phyloP scores from a whole-genome alignment of 2,329 filamentous ascomycete genomes.

The Mycosphaerella arachidis region DNA sequence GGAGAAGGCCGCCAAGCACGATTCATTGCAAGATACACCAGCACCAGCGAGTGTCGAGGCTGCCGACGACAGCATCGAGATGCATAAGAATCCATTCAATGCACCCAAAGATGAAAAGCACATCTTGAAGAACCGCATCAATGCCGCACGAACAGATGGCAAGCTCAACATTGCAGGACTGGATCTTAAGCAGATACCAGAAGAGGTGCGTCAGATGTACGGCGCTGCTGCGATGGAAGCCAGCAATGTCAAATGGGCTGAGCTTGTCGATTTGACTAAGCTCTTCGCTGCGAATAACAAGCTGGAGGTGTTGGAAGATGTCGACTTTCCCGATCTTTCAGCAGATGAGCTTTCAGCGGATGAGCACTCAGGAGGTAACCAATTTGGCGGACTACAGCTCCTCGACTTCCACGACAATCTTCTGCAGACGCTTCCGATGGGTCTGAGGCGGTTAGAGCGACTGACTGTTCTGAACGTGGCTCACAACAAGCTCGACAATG shows the following conservation, averaged over 20 bases:
- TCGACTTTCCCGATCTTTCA: constrained; percentile 69
- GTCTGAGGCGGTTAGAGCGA: constrained; percentile 66
- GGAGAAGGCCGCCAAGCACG: constrained; percentile 24
- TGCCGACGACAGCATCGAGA: constrained; percentile 54
- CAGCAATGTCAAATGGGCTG: constrained; percentile 72
- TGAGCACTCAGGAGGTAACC: constrained; percentile 63
- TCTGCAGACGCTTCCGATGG: constrained; percentile 66
- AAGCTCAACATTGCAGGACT: constrained; percentile 84
- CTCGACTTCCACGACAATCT: constrained; percentile 84
- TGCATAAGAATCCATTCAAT: constrained; percentile 66
- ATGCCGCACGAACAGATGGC: constrained; percentile 69
- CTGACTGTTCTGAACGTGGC: constrained; percentile 75
- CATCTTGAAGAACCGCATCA: constrained; percentile 68
- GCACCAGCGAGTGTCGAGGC: constrained; percentile 25
- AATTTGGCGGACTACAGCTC: constrained; percentile 76
- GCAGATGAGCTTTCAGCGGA: constrained; percentile 54
- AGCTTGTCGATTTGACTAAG: constrained; percentile 79
- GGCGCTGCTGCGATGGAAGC: constrained; percentile 64
- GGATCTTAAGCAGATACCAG: constrained; percentile 71
- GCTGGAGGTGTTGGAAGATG: constrained; percentile 66
- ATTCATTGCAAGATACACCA: constrained; percentile 16
- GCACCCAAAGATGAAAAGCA: constrained; percentile 57
- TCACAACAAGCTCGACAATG: constrained; percentile 72
- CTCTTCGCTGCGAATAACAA: constrained; percentile 90
- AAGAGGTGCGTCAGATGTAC: constrained; percentile 87